phyloP scores from a whole-genome alignment of 306 rosid genomes.

The Begonia fuchsioides region DNA sequence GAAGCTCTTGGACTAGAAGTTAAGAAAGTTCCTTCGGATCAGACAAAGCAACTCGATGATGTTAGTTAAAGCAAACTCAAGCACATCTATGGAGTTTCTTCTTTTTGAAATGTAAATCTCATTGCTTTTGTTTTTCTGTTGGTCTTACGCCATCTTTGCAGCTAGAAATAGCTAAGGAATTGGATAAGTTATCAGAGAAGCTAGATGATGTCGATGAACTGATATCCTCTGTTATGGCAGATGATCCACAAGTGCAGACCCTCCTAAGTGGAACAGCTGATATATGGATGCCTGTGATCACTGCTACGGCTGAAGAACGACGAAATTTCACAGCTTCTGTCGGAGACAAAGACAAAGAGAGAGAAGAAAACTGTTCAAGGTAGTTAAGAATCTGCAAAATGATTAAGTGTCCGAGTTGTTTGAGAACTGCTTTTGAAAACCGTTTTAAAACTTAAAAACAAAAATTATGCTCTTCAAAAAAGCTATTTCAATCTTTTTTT shows the following conservation, averaged over 20 bases:
- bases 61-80: constrained; percentile 22
- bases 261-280: constrained; percentile 74
- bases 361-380: constrained; percentile 16
- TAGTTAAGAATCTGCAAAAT: constrained; percentile 9
- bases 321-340: constrained; percentile 40
- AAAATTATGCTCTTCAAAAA: no score
- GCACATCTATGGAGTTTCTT: constrained; percentile 5
- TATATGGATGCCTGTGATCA: constrained; percentile 85
- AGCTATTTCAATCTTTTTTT: background rate
- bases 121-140: constrained; percentile 4
- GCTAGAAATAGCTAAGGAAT: constrained; percentile 76
- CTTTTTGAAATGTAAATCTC: constrained; percentile 1
- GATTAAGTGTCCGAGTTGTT: no score
- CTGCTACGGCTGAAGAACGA: constrained; percentile 66
- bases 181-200: constrained; percentile 77
- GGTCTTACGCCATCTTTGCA: constrained; percentile 8
- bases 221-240: constrained; percentile 76
- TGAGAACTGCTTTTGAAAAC: no score
- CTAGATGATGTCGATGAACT: constrained; percentile 75
- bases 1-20: constrained; percentile 91
- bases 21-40: constrained; percentile 68
- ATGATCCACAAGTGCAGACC: constrained; percentile 73
- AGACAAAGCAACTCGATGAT: constrained; percentile 52
- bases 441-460: no score
- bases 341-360: constrained; percentile 20